phyloP scores from a whole-genome alignment of 441 rosid species.

The Omphalea diandra region DNA sequence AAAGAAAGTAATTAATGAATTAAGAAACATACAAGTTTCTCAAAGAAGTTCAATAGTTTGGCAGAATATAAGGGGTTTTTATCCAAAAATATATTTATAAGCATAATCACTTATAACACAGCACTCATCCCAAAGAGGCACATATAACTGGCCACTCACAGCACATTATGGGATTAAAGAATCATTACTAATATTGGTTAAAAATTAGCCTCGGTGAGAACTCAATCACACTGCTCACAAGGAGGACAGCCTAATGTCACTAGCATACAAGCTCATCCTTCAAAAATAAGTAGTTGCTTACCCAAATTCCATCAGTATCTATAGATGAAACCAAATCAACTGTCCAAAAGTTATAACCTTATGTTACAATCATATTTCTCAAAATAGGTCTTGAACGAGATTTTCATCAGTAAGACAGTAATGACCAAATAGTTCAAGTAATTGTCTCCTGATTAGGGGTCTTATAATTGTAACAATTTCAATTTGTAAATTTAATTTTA shows the following conservation, averaged over 20 bases:
- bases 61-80: too few species aligned
- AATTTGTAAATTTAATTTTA: not conserved
- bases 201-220: not conserved
- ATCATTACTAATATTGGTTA: not conserved
- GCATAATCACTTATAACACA: not conserved
- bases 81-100: not conserved
- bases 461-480: not conserved
- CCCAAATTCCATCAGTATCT: not conserved
- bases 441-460: not conserved
- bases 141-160: not conserved
- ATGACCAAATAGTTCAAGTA: not conserved
- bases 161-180: not conserved
- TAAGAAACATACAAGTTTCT: not conserved
- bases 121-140: not conserved
- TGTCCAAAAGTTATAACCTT: not conserved
- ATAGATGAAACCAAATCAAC: not conserved
- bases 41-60: not conserved
- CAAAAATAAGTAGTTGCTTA: not conserved
- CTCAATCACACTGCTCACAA: not conserved
- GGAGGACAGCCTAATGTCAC: not conserved
- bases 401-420: not conserved
- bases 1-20: not conserved
- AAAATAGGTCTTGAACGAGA: not conserved
- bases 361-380: not conserved
- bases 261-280: too few species aligned